A percentile compares a stretch with the other conserved stretches of the same genome.
phyloP scores from a whole-genome alignment of 176 grass and related monocot genomes.

The Cenchrus fungigraminus region DNA sequence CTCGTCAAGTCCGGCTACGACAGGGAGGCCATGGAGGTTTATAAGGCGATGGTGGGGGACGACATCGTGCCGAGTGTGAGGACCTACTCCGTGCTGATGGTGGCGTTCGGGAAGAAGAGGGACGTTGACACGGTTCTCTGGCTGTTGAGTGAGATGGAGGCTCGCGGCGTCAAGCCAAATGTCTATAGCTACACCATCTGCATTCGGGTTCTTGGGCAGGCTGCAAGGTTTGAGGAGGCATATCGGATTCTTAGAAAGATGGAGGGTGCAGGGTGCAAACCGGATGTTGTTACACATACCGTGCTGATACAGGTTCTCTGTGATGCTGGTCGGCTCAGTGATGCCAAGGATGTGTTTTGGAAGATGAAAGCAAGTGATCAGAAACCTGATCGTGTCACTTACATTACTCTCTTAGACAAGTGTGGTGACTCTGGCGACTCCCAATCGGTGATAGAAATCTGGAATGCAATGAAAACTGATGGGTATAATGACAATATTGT shows the following conservation, averaged over 20 bases:
- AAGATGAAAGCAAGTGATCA: conserved; percentile 78
- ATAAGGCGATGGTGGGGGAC: conserved; percentile 60
- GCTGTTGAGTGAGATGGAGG: conserved; percentile 76
- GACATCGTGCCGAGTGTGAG: conserved; percentile 54
- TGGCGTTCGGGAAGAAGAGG: conserved; percentile 77
- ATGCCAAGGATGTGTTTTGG: conserved; percentile 86
- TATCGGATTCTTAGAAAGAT: conserved; percentile 64
- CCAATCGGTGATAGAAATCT: conserved; percentile 62
- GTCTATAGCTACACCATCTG: conserved; percentile 97
- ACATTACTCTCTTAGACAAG: conserved; percentile 85
- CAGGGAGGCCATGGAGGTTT: conserved; percentile 73
- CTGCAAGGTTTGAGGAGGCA: conserved; percentile 60
- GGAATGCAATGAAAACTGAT: conserved; percentile 75
- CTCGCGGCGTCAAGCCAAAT: conserved; percentile 71
- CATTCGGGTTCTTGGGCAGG: conserved; percentile 78
- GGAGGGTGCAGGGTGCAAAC: conserved; percentile 72
- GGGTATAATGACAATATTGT: conserved; percentile 81
- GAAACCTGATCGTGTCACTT: conserved; percentile 85
- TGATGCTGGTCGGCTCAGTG: conserved; percentile 56
- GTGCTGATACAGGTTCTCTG: conserved; percentile 83
- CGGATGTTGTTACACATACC: conserved; percentile 78
- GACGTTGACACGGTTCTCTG: conserved; percentile 61
- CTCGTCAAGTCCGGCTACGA: conserved; percentile 68
- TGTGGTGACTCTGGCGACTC: conserved; percentile 75
- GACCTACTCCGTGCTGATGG: conserved; percentile 87